A percentile compares a stretch with the other conserved stretches of the same genome.
Evolutionary conservation across 2,329 filamentous ascomycete genomes (phyloP).

Genomic region (Hypoxylon rubiginosum): DNA sequence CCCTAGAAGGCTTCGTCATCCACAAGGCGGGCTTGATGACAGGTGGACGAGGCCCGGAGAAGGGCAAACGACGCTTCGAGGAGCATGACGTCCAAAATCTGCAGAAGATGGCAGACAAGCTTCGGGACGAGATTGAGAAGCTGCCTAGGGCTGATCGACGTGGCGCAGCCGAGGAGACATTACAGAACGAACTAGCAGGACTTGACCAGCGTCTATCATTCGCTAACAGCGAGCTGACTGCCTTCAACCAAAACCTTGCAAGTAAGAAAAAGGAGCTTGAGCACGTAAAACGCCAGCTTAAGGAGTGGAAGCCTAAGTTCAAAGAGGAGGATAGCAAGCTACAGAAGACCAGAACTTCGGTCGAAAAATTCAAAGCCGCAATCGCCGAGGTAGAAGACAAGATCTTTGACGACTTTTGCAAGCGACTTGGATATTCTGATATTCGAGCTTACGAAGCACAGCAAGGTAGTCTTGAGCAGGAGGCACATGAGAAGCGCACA

Average conservation of each 20-base stretch:
- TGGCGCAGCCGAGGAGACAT: constrained; percentile 80
- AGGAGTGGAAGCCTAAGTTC: constrained; percentile 83
- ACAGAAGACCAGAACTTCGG: constrained; percentile 65
- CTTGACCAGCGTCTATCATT: constrained; percentile 82
- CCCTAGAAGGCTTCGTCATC: constrained; percentile 94
- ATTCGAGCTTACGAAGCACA: constrained; percentile 95
- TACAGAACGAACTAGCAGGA: constrained; percentile 83
- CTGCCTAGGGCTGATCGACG: constrained; percentile 84
- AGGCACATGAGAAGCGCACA: constrained; percentile 86
- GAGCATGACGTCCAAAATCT: constrained; percentile 90
- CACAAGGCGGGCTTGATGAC: constrained; percentile 98
- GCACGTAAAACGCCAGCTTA: constrained; percentile 78
- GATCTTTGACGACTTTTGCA: constrained; percentile 88
- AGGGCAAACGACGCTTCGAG: constrained; percentile 86
- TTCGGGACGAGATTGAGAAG: constrained; percentile 81
- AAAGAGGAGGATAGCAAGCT: constrained; percentile 78
- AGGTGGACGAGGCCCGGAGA: constrained; percentile 85
- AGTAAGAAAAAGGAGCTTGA: constrained; percentile 88
- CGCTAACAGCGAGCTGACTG: constrained; percentile 80
- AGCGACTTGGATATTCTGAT: constrained; percentile 85
- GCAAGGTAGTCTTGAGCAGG: constrained; percentile 91
- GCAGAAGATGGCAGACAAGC: constrained; percentile 79
- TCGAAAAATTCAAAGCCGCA: constrained; percentile 68
- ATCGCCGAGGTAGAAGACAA: constrained; percentile 89
- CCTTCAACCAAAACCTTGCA: constrained; percentile 83